These are phyloP conservation scores for Berkeleyomyces rouxiae DNA, from an alignment of 2,329 filamentous ascomycete genomes.

Conservation along the genomic window DNA sequence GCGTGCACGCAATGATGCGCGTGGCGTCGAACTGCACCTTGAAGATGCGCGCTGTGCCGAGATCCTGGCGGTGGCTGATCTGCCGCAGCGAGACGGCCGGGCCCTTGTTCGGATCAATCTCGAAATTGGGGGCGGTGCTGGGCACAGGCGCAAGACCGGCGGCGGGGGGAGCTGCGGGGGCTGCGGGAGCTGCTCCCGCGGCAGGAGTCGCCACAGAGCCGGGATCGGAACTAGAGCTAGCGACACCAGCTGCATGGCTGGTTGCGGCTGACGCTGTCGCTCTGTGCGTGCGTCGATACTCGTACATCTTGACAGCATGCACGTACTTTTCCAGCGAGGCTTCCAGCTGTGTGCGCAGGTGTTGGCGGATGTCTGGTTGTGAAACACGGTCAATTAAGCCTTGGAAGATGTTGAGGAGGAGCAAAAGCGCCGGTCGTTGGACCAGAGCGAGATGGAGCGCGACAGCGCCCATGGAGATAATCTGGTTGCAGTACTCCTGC, in stretches of 20 bases:
- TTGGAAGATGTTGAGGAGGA: constrained; percentile 32
- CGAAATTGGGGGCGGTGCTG: not conserved
- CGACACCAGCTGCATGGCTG: not conserved
- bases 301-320: not conserved
- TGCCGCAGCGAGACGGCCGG: constrained; percentile 10
- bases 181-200: not conserved
- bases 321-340: constrained; percentile 25
- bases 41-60: constrained; percentile 54
- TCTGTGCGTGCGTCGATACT: not conserved
- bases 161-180: not conserved
- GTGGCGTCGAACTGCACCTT: constrained; percentile 93
- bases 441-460: constrained; percentile 30
- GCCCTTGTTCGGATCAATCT: not conserved
- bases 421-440: constrained; percentile 32
- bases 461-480: constrained; percentile 32
- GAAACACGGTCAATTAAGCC: constrained; percentile 34
- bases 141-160: not conserved
- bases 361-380: constrained; percentile 30
- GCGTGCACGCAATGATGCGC: constrained; percentile 85
- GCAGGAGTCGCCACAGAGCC: not conserved
- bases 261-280: not conserved
- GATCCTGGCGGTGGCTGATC: constrained; percentile 22
- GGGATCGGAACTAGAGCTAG: not conserved
- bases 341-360: constrained; percentile 34
- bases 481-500: constrained; percentile 23